Percentiles rank a stretch among this genome's conserved stretches.
Conservation (phyloP, 2,329 filamentous ascomycete genomes). For the Aspergillus sp. region DNA sequence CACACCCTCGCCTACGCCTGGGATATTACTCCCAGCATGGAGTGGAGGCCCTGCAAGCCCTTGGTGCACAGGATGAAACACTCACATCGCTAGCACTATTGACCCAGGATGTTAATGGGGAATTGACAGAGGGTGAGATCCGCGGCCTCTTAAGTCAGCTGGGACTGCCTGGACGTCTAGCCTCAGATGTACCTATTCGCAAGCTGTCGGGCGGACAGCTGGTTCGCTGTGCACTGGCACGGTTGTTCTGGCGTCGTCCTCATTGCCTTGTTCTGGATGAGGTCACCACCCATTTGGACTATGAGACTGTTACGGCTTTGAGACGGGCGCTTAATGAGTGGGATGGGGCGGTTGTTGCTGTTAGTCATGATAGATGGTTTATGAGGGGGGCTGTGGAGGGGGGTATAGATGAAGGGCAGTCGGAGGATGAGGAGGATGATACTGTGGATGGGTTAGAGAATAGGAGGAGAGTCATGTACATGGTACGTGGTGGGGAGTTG, state of each 20-base stretch:
- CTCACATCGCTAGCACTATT: conserved; percentile 69
- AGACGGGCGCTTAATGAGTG: conserved; percentile 66
- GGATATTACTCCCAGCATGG: conserved; percentile 81
- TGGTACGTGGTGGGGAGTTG: too few relatives aligned
- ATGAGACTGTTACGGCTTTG: conserved; percentile 74
- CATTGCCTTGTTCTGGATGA: conserved; percentile 78
- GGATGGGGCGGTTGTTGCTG: conserved; percentile 72
- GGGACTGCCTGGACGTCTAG: conserved; percentile 68
- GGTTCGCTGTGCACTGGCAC: conserved; percentile 66
- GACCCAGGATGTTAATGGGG: conserved; percentile 54
- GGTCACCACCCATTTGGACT: conserved; percentile 82
- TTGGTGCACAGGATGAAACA: conserved; percentile 53
- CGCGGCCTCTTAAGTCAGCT: conserved; percentile 68
- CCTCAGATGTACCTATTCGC: conserved; percentile 71
- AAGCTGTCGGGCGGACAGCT: conserved; percentile 79
- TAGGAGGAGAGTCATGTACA: too few relatives aligned
- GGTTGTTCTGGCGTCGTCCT: conserved; percentile 67
- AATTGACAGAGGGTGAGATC: conserved; percentile 66
- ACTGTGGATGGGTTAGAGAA: too few relatives aligned
- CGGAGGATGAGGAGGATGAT: too few relatives aligned
- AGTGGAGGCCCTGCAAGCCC: conserved; percentile 65
- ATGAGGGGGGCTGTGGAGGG: conserved; percentile 73
- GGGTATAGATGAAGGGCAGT: too few relatives aligned
- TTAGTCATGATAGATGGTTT: conserved; percentile 83
- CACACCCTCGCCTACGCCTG: conserved; percentile 68